phyloP scores from a whole-genome alignment of 2,329 filamentous ascomycete species.

The Cladosporium cucumerinum region DNA sequence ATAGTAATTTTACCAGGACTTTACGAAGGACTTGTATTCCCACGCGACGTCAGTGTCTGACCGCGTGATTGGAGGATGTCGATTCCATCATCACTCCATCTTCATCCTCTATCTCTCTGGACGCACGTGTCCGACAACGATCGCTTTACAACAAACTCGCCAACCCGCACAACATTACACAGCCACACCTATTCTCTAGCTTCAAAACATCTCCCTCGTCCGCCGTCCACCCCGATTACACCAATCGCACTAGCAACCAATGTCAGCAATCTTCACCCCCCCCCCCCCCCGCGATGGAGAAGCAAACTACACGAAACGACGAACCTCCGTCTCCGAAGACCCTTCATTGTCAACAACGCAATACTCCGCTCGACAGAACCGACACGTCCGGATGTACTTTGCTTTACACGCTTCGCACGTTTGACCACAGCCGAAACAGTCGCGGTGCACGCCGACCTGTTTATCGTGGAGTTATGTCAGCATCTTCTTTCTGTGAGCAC shows the following conservation, averaged over 20 bases:
- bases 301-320: constrained; percentile 13
- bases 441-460: constrained; percentile 56
- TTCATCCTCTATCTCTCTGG: too few species aligned
- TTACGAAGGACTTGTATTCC: not conserved
- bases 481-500: constrained; percentile 25
- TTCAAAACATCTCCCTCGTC: constrained; percentile 8
- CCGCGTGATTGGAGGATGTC: too few species aligned
- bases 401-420: constrained; percentile 76
- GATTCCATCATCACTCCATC: too few species aligned
- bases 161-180: not conserved
- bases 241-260: constrained; percentile 36
- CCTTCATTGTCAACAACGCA: constrained; percentile 82
- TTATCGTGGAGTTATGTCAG: not conserved
- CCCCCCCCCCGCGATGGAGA: too few species aligned
- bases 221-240: constrained; percentile 35
- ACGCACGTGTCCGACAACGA: not conserved
- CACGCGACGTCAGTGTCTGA: not conserved
- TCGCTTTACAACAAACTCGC: not conserved
- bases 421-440: constrained; percentile 84
- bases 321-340: constrained; percentile 60
- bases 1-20: not conserved
- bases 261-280: constrained; percentile 46
- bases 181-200: too few species aligned
- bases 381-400: constrained; percentile 67
- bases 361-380: constrained; percentile 72